Percentiles rank a stretch among this genome's conserved stretches.
These are phyloP conservation scores for Vitis amurensis DNA, from an alignment of 164 flowering plant genomes.

Conservation along the genomic window DNA sequence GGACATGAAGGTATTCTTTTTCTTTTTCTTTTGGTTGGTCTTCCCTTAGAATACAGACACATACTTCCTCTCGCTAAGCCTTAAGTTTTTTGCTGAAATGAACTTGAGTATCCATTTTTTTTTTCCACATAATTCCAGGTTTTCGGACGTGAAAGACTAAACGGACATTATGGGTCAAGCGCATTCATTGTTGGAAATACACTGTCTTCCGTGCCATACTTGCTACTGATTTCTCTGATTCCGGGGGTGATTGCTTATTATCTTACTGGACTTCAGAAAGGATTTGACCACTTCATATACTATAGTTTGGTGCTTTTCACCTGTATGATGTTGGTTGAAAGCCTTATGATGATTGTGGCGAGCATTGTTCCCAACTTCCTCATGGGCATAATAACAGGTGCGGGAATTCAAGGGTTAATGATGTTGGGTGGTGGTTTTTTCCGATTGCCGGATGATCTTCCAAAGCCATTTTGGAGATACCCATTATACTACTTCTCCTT, in stretches of 20 bases:
- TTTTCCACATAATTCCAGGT: constrained; percentile 12
- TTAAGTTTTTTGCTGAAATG: no score
- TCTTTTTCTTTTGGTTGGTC: no score
- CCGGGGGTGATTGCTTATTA: constrained; percentile 41
- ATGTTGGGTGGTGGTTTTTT: constrained; percentile 34
- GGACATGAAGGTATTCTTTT: constrained; percentile 44
- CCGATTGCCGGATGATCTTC: constrained; percentile 32
- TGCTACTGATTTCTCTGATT: constrained; percentile 32
- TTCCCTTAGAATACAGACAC: not conserved
- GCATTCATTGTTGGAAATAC: constrained; percentile 45
- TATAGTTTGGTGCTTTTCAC: constrained; percentile 17
- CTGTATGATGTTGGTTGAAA: constrained; percentile 42
- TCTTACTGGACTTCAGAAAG: constrained; percentile 35
- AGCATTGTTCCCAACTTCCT: constrained; percentile 49
- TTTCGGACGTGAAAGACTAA: constrained; percentile 39
- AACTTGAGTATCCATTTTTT: not conserved
- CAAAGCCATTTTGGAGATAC: constrained; percentile 31
- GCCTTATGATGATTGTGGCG: constrained; percentile 56
- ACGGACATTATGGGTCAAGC: constrained; percentile 40
- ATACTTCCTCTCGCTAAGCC: not conserved
- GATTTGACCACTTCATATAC: constrained; percentile 24
- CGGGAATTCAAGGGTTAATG: constrained; percentile 49
- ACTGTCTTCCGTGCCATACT: constrained; percentile 33
- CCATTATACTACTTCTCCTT: constrained; percentile 32
- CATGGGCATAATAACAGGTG: constrained; percentile 53